Base-by-base conservation (phyloP, 2,329 filamentous ascomycete genomes). In the Phialocephala sp. region DNA sequence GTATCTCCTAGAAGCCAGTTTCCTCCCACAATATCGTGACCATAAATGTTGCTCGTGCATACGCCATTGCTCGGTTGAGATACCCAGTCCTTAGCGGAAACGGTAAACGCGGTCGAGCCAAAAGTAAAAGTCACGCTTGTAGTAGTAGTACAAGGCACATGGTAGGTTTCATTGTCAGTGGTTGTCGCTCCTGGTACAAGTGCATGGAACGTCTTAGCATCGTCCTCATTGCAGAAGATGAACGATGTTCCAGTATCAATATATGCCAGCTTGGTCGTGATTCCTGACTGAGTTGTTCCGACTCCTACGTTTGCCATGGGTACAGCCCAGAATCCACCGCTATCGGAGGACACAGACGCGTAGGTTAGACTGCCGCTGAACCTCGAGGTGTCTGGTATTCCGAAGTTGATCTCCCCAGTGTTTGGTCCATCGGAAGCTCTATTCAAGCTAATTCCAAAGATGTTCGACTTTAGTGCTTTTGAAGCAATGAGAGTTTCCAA, bases 161-260 rank as follows among this genome's bases (percentile, higher is more conserved):
- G 85, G 75, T 87, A 97, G 1, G 87, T 88, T 60, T 86, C 81
- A 15, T 85, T 87, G 43, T 87, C 86, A 14, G 82, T 82, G 20
- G 82, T 80, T 32, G 79, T 77, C 1, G 88, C 69, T 54, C 71
- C 87, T 0, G 89, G 85, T 41, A 97, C 88, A 36, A 87, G 78
- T 37, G 82, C 80, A 78, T 96, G 92, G 8, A 97, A 75, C 11
- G 84, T 82, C 54, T 84, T 81, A 1, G 92, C 91, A 72, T 93
- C 89, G 2, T 80, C 79, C 0, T 83, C 78, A 0, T 92, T 91
- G 6, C 91, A 87, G 69, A 97, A 88, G 35, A 93, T 85, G 76
- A 90, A 95, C 0, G 89, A 91, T 0, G 93, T 95, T 59, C 93
- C 93, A 0, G 91, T 93, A 77, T 97, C 93, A 71, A 97, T 89